Percentiles rank a stretch among this genome's conserved stretches.
Evolutionary conservation across 2,329 filamentous ascomycete genomes (phyloP).

Genomic region (Metarhizium brunneum): DNA sequence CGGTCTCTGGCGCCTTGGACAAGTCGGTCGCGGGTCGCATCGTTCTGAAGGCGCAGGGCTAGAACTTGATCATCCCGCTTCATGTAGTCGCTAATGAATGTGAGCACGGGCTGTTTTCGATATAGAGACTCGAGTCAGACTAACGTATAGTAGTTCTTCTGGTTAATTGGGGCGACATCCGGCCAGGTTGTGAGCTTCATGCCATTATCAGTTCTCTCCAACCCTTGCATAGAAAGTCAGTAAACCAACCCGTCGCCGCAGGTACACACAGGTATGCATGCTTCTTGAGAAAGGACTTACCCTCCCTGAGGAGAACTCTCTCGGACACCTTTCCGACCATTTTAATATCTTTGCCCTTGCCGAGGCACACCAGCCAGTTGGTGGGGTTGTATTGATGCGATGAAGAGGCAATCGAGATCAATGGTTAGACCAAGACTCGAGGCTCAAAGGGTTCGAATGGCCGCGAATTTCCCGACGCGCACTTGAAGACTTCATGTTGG

Average conservation of each 20-base stretch:
- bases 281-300: conserved; percentile 25
- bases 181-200: conserved; percentile 95
- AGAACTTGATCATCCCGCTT: conserved; percentile 97
- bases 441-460: not conserved
- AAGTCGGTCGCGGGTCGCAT: conserved; percentile 75
- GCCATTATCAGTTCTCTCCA: conserved; percentile 96
- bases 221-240: conserved; percentile 44
- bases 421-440: not conserved
- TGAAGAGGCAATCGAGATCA: not conserved
- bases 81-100: conserved; percentile 70
- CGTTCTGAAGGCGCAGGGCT: conserved; percentile 76
- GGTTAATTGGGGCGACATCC: conserved; percentile 86
- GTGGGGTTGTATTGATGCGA: not conserved
- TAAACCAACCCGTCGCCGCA: not conserved
- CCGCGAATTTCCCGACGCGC: conserved; percentile 1
- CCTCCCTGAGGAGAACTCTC: conserved; percentile 53
- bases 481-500: not conserved
- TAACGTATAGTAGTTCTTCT: conserved; percentile 99
- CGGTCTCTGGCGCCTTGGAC: conserved; percentile 80
- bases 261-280: conserved; percentile 10
- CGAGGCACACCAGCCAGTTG: not conserved
- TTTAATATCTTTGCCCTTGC: conserved; percentile 9
- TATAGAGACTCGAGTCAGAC: conserved; percentile 19
- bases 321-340: conserved; percentile 60
- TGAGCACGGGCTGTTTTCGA: not conserved